Conservation (phyloP, 495 filamentous ascomycete genomes). For the Tuber magnatum region DNA sequence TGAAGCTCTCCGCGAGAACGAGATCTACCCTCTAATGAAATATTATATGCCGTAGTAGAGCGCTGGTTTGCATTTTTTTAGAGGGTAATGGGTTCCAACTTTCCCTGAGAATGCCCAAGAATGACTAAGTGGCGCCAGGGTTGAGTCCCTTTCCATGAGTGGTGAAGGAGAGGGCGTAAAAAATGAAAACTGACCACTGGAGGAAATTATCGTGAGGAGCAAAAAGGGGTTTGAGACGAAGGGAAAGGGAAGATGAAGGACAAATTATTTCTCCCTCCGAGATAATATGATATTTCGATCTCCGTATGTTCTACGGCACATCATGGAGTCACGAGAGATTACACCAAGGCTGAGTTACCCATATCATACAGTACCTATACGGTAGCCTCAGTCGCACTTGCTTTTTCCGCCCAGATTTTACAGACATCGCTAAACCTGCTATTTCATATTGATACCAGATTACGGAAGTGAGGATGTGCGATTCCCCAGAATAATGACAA, state of each 20-base stretch:
- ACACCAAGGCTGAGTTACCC: neutral
- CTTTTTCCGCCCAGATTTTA: slow-evolving; percentile 14
- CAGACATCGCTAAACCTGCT: slow-evolving; percentile 25
- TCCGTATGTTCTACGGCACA: neutral
- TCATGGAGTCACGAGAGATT: slow-evolving; percentile 1
- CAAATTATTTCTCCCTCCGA: neutral
- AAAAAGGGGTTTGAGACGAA: neutral
- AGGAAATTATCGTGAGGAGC: neutral
- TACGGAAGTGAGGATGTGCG: slow-evolving; percentile 11
- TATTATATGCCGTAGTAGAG: slow-evolving; percentile 4
- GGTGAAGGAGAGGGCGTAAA: neutral
- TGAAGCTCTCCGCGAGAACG: slow-evolving; percentile 9
- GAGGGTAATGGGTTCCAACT: slow-evolving; percentile 16
- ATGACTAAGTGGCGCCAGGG: neutral
- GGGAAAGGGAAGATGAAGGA: neutral
- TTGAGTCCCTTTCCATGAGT: neutral
- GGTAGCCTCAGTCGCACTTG: neutral
- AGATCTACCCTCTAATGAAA: slow-evolving; percentile 7
- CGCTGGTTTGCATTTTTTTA: slow-evolving; percentile 3
- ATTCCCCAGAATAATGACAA: slow-evolving; percentile 10
- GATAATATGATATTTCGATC: neutral
- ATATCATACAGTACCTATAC: too few species aligned
- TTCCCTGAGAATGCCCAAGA: neutral
- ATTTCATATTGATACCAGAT: slow-evolving; percentile 7
- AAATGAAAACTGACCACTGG: neutral